These are phyloP conservation scores for Borealophlyctis nickersoniae DNA, from an alignment of 192 early-diverging fungal species.

Conservation along the genomic window DNA sequence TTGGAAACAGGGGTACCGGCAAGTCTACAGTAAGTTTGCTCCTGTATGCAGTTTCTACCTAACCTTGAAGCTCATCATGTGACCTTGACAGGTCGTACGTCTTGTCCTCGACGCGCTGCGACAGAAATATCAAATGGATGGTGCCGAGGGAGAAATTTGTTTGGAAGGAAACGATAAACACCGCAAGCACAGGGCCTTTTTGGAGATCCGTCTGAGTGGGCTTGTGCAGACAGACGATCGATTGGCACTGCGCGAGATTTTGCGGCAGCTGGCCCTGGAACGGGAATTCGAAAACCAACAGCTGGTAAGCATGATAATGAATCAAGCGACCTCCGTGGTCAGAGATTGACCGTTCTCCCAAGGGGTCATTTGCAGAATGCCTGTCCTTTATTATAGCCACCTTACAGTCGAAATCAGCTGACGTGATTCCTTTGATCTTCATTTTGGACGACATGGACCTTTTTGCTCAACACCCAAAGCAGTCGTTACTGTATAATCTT, in stretches of 20 bases:
- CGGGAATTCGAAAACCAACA: constrained; percentile 39
- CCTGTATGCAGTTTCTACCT: background rate
- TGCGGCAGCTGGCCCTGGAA: constrained; percentile 67
- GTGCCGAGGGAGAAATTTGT: too few relatives aligned
- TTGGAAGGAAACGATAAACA: background rate
- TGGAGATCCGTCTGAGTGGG: constrained; percentile 71
- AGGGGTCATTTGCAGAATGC: constrained; percentile 71
- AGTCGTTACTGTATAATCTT: constrained; percentile 89
- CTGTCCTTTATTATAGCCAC: constrained; percentile 62
- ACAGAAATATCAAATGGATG: constrained; percentile 10
- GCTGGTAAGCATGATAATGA: constrained; percentile 13
- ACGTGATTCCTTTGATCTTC: constrained; percentile 71
- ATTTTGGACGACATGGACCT: constrained; percentile 92
- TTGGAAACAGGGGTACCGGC: constrained; percentile 78
- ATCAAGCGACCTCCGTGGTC: background rate
- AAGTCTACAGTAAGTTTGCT: constrained; percentile 47
- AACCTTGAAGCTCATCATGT: background rate
- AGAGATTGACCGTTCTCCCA: background rate
- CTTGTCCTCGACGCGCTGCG: constrained; percentile 38
- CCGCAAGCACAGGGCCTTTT: constrained; percentile 38
- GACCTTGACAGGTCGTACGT: constrained; percentile 34
- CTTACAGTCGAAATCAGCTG: constrained; percentile 53
- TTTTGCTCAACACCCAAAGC: constrained; percentile 89
- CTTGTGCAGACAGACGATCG: constrained; percentile 76
- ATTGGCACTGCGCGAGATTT: constrained; percentile 78